Base-by-base conservation (phyloP, 495 filamentous ascomycete species). In the Parathielavia hyrcaniae region DNA sequence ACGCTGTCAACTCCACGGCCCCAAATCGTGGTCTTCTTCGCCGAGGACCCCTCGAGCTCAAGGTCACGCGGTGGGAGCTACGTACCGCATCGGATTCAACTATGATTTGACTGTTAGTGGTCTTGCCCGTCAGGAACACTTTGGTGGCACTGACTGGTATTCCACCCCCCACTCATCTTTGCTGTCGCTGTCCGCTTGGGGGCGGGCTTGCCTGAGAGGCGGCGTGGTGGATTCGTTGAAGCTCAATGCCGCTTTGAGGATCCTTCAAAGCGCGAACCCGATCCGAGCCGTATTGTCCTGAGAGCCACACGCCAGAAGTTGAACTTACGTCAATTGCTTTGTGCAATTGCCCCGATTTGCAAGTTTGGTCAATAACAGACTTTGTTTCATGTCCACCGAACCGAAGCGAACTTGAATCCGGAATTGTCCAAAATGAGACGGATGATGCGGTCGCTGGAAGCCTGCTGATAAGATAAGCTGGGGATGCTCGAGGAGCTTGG, bases 51-150 rank as follows among this genome's bases (percentile, higher is more conserved):
- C 39, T 16, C n/a, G 3, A 5, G 22, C 40, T 40, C 32, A 26
- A 53, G 41, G 52, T 60, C 53, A 46, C 56, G 30, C 44, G 58
- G 49, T 47, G 16, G 58, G 55, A 43, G 26, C 44, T 56, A 78
- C 79, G 64, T 81, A 91, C 90, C 72, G 91, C 92, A 75, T 97
- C 92, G 53, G 90, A 95, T 73, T 97, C 92, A 67, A 97, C 95
- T 69, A 82, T 84, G 61, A 48, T 53, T 60, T 47, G 53, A 63
- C 82, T 81, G 59, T 71, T 60, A 72, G 69, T 61, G 26, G 35
- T 44, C 19, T 57, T 19, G 41, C 45, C 54, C 20, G 45, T 9
- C 32, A 26, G 3, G 39, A 17, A 32, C 50, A 19, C 19, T 35
- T 4, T 35, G 14, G 14, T 39, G 59, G 17, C 51, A 66, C 74